These are phyloP conservation scores for Podaxis pistillaris DNA, from an alignment of 768 basidiomycete species.

Conservation along the genomic window DNA sequence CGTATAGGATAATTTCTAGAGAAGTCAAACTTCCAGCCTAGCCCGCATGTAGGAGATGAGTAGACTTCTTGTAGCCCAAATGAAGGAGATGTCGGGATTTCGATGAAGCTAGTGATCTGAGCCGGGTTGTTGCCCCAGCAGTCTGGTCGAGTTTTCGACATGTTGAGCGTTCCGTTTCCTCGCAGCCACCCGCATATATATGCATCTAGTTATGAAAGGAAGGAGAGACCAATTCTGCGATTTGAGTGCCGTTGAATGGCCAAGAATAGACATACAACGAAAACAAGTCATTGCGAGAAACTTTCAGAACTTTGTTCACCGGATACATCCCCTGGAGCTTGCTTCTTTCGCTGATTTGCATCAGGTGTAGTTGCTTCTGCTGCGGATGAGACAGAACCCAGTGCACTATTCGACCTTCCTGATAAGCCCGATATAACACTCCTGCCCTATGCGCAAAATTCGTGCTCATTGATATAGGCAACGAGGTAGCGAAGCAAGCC, in stretches of 20 bases:
- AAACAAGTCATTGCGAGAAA: too few relatives aligned
- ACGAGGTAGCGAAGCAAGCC: neutral
- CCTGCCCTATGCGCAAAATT: neutral
- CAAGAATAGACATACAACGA: too few relatives aligned
- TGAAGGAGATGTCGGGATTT: neutral
- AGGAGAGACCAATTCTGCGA: too few relatives aligned
- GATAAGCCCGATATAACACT: neutral
- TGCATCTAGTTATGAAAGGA: too few relatives aligned
- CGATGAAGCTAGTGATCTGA: neutral
- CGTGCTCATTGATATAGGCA: neutral
- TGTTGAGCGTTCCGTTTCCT: neutral
- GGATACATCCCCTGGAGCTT: too few relatives aligned
- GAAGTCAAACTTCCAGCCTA: neutral
- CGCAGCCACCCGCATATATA: too few relatives aligned
- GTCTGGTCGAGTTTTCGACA: constrained; percentile 15
- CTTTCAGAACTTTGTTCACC: too few relatives aligned
- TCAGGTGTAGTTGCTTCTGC: too few relatives aligned
- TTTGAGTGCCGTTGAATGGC: too few relatives aligned
- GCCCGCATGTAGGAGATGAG: neutral
- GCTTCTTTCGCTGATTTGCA: too few relatives aligned
- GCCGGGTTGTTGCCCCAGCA: neutral
- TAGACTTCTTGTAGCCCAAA: neutral
- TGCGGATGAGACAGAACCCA: too few relatives aligned
- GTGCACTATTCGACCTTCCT: neutral
- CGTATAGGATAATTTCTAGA: neutral